Percentiles rank a stretch among this genome's conserved stretches.
Conservation (phyloP, 306 rosid genomes). For the Casuarina glauca region DNA sequence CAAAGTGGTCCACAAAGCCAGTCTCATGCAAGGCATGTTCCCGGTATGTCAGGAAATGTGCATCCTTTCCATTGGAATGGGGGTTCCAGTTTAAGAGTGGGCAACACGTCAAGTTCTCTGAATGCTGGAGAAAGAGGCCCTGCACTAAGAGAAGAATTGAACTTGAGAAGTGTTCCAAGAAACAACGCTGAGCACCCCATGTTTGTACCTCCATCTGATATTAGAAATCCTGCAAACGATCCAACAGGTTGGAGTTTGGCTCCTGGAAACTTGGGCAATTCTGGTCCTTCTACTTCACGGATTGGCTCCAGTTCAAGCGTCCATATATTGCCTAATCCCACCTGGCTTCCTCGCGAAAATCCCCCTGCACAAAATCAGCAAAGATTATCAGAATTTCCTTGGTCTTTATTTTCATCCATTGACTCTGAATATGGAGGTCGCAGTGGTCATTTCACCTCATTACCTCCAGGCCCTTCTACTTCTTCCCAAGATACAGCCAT, state of each 20-base stretch:
- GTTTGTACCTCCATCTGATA: slow-evolving; percentile 39
- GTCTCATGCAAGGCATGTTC: slow-evolving; percentile 36
- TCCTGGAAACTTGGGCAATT: slow-evolving; percentile 46
- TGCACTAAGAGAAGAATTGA: slow-evolving; percentile 50
- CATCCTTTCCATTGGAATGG: slow-evolving; percentile 57
- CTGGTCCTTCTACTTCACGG: slow-evolving; percentile 60
- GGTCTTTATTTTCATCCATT: slow-evolving; percentile 69
- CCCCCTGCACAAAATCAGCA: slow-evolving; percentile 54
- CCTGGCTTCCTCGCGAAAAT: slow-evolving; percentile 52
- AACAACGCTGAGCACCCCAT: slow-evolving; percentile 45
- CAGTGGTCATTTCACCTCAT: slow-evolving; percentile 47
- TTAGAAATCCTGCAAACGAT: slow-evolving; percentile 48
- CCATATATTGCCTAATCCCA: slow-evolving; percentile 46
- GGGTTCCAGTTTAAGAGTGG: slow-evolving; percentile 48
- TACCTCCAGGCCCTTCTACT: slow-evolving; percentile 54
- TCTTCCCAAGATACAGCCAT: slow-evolving; percentile 46
- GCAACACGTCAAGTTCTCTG: slow-evolving; percentile 48
- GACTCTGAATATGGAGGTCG: slow-evolving; percentile 55
- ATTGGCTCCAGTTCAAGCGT: slow-evolving; percentile 55
- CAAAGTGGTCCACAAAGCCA: slow-evolving; percentile 47
- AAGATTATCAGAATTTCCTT: slow-evolving; percentile 65
- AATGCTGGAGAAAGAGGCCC: slow-evolving; percentile 47
- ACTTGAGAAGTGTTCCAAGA: slow-evolving; percentile 45
- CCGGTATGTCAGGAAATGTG: slow-evolving; percentile 30
- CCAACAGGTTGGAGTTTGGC: slow-evolving; percentile 51